phyloP scores from a whole-genome alignment of 1,139 yeast genomes.

The Pichia sp. region DNA sequence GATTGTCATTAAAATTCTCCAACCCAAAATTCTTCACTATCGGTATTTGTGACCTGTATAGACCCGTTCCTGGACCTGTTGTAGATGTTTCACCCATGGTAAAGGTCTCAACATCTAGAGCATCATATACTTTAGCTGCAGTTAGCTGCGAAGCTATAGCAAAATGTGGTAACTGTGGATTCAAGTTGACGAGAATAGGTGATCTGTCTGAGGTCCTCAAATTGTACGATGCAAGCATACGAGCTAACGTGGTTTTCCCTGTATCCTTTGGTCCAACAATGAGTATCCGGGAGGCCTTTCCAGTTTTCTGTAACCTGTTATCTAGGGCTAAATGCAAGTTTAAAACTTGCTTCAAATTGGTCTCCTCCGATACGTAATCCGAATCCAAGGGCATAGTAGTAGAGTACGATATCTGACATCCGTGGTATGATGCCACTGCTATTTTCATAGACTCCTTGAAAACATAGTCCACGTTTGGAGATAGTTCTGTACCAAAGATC shows the following conservation, averaged over 20 bases:
- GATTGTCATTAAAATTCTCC: conserved; percentile 51
- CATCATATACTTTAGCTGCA: conserved; percentile 32
- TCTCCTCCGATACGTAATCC: conserved; percentile 67
- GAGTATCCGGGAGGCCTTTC: conserved; percentile 33
- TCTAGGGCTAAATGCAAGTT: conserved; percentile 67
- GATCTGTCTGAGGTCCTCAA: conserved; percentile 51
- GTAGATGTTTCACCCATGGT: conserved; percentile 79
- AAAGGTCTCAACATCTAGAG: conserved; percentile 57
- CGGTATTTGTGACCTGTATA: conserved; percentile 83
- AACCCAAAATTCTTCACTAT: conserved; percentile 75
- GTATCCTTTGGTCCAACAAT: conserved; percentile 64
- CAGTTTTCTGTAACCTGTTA: conserved; percentile 26
- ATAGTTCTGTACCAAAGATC: conserved; percentile 87
- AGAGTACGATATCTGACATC: conserved; percentile 44
- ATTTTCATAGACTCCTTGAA: conserved; percentile 52
- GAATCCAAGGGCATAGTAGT: conserved; percentile 24
- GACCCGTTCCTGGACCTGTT: conserved; percentile 63
- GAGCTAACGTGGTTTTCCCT: conserved; percentile 75
- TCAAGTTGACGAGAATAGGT: conserved; percentile 69
- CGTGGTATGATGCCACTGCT: conserved; percentile 54
- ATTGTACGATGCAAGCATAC: conserved; percentile 69
- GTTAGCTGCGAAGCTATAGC: conserved; percentile 80
- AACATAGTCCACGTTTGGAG: conserved; percentile 57
- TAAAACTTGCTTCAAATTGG: conserved; percentile 39
- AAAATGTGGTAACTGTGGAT: conserved; percentile 75